A percentile compares a stretch with the other conserved stretches of the same genome.
Conservation (phyloP, 2,329 filamentous ascomycete genomes). For the Neonectria sp. region DNA sequence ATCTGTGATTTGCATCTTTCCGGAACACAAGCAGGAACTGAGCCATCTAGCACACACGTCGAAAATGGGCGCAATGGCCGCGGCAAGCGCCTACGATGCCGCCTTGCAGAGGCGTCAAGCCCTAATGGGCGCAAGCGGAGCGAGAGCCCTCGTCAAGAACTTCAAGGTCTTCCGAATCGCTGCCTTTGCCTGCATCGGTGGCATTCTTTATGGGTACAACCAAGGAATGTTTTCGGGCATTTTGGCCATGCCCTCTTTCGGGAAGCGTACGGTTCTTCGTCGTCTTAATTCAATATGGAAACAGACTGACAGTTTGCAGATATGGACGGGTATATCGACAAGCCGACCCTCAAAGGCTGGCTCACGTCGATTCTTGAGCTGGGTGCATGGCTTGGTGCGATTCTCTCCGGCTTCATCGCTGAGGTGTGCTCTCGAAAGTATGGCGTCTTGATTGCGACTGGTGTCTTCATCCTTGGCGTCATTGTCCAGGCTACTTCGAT, state of each 20-base stretch:
- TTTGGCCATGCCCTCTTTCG: constrained; percentile 69
- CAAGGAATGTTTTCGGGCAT: constrained; percentile 77
- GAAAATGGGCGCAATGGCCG: constrained; percentile 21
- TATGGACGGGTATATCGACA: constrained; percentile 68
- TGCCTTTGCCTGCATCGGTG: constrained; percentile 74
- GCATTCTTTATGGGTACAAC: constrained; percentile 79
- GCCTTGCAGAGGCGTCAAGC: constrained; percentile 66
- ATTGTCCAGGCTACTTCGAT: constrained; percentile 77
- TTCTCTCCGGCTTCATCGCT: constrained; percentile 80
- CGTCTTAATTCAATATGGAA: background rate
- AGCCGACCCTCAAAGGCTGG: constrained; percentile 71
- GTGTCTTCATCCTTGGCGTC: constrained; percentile 79
- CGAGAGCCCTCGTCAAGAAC: constrained; percentile 70
- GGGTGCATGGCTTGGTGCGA: constrained; percentile 82
- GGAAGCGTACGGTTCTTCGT: constrained; percentile 58
- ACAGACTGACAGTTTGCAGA: constrained; percentile 53
- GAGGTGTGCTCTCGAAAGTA: constrained; percentile 79
- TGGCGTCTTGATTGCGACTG: constrained; percentile 75
- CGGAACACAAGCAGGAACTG: background rate
- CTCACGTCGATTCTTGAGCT: constrained; percentile 80
- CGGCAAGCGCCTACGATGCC: constrained; percentile 61
- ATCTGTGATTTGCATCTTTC: background rate
- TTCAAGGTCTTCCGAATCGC: constrained; percentile 73
- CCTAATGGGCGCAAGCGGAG: constrained; percentile 68
- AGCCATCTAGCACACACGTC: background rate